These are phyloP conservation scores for Friedmanniomyces simplex DNA, from an alignment of 495 filamentous ascomycete species.

Conservation along the genomic window DNA sequence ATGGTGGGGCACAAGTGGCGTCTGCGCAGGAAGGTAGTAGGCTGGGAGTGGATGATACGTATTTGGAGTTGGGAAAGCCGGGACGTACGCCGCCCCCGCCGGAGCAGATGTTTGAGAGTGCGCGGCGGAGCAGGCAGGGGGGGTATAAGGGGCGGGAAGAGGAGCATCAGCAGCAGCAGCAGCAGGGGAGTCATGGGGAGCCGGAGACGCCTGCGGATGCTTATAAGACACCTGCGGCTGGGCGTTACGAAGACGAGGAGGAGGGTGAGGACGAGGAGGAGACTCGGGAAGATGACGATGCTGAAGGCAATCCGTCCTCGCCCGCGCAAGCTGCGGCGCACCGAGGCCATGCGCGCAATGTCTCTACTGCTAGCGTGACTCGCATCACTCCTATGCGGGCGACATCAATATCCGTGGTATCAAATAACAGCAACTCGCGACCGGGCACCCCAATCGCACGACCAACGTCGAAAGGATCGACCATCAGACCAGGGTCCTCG, in stretches of 20 bases:
- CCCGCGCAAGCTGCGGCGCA: constrained; percentile 32
- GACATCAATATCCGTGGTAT: not conserved
- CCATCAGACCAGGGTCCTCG: constrained; percentile 13
- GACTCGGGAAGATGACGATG: constrained; percentile 4
- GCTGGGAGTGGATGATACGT: constrained; percentile 50
- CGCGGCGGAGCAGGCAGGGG: not conserved
- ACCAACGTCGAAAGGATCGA: constrained; percentile 21
- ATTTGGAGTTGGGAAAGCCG: constrained; percentile 43
- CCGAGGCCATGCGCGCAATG: constrained; percentile 22
- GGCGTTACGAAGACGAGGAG: constrained; percentile 17
- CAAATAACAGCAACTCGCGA: not conserved
- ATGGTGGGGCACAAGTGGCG: constrained; percentile 38
- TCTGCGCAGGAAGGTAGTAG: constrained; percentile 26
- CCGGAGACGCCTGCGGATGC: constrained; percentile 35
- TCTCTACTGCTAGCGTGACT: constrained; percentile 15
- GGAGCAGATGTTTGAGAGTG: constrained; percentile 12
- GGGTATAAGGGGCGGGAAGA: not conserved
- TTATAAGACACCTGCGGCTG: constrained; percentile 40
- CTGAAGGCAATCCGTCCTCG: constrained; percentile 26
- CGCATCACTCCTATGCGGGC: not conserved
- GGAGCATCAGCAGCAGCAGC: too few relatives aligned
- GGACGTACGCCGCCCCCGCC: constrained; percentile 21
- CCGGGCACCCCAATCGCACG: constrained; percentile 13
- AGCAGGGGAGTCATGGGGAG: constrained; percentile 18
- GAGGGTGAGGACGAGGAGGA: constrained; percentile 16